phyloP scores from a whole-genome alignment of 139 green algal species.

The Marvania coccoides region DNA sequence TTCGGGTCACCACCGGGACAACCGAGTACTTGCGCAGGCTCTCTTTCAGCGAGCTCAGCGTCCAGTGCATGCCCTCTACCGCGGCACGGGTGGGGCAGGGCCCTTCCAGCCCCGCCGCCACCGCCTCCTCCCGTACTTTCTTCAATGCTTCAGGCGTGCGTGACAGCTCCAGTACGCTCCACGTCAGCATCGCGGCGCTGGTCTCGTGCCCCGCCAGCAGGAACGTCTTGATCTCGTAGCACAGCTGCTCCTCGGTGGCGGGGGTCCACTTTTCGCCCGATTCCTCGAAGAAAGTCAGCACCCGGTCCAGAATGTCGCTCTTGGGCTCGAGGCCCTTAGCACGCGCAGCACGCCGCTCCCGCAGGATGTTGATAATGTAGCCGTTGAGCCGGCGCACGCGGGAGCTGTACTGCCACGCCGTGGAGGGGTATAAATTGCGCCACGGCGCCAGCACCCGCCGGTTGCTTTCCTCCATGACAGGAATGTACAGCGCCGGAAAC shows the following conservation, averaged over 20 bases:
- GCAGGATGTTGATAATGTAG: slow-evolving; percentile 65
- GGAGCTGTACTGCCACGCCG: slow-evolving; percentile 20
- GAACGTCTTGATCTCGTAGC: slow-evolving; percentile 96
- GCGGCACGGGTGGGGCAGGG: slow-evolving; percentile 26
- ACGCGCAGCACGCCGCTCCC: slow-evolving; percentile 23
- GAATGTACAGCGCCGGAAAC: slow-evolving; percentile 88
- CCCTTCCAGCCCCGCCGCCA: not conserved
- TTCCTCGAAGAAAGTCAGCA: slow-evolving; percentile 31
- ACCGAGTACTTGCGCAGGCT: slow-evolving; percentile 76
- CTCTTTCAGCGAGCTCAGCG: slow-evolving; percentile 76
- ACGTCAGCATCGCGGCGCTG: slow-evolving; percentile 87
- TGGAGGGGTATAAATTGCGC: slow-evolving; percentile 60
- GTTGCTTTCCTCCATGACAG: slow-evolving; percentile 93
- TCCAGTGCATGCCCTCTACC: slow-evolving; percentile 73
- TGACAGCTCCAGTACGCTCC: slow-evolving; percentile 73
- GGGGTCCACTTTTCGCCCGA: slow-evolving; percentile 48
- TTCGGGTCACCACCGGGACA: slow-evolving; percentile 85
- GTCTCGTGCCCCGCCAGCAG: slow-evolving; percentile 94
- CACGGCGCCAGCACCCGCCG: slow-evolving; percentile 71
- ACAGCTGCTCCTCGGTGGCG: slow-evolving; percentile 77
- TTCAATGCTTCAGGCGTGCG: slow-evolving; percentile 18
- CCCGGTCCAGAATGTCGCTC: slow-evolving; percentile 12
- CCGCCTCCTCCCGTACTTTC: slow-evolving; percentile 26
- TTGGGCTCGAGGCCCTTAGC: not conserved
- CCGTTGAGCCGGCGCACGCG: slow-evolving; percentile 60